phyloP scores from a whole-genome alignment of 176 grass and related monocot genomes.

The Zoysia japonica region DNA sequence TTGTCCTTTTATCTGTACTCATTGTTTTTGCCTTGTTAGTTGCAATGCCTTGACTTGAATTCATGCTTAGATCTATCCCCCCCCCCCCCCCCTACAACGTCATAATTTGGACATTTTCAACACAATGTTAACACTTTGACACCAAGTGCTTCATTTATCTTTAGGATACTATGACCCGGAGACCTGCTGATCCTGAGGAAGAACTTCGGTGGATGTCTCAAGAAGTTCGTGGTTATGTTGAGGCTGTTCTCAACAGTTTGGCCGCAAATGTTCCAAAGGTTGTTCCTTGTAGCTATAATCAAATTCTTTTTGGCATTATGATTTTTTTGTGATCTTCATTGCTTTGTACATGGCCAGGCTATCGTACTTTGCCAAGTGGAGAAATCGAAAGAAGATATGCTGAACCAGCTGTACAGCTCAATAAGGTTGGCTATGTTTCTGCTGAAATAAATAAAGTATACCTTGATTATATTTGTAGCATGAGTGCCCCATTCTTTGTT shows the following conservation, averaged over 20 bases:
- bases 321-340: neutral
- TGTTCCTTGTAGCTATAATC: slow-evolving; percentile 8
- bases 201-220: slow-evolving; percentile 99
- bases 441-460: slow-evolving; percentile 14
- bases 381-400: slow-evolving; percentile 89
- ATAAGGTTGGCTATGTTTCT: slow-evolving; percentile 59
- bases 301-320: slow-evolving; percentile 27
- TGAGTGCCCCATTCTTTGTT: neutral
- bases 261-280: slow-evolving; percentile 99
- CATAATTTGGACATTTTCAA: slow-evolving; percentile 31
- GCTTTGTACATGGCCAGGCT: slow-evolving; percentile 48
- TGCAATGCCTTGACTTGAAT: neutral
- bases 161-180: slow-evolving; percentile 72
- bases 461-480: neutral
- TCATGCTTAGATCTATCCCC: neutral
- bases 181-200: slow-evolving; percentile 94
- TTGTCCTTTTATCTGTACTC: slow-evolving; percentile 12
- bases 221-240: slow-evolving; percentile 98
- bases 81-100: neutral
- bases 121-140: neutral
- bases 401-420: slow-evolving; percentile 72
- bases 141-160: neutral
- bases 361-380: slow-evolving; percentile 93
- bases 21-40: slow-evolving; percentile 3
- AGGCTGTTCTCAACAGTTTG: slow-evolving; percentile 96